Conservation (phyloP, 352 stramenopile genomes). For the Thalassiosira sp. region DNA sequence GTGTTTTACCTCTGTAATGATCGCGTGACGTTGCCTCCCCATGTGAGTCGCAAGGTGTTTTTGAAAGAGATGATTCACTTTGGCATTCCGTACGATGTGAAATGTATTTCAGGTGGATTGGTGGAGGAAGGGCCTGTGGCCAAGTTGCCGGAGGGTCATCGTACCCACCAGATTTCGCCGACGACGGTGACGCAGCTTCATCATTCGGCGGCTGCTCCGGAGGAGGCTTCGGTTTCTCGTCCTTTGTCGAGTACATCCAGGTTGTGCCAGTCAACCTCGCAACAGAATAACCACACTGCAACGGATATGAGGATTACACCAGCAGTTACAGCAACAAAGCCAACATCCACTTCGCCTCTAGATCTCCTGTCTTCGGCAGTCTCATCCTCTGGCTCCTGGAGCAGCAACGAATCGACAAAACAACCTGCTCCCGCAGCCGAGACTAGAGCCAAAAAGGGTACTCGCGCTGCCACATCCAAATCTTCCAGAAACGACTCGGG, state of each 20-base stretch:
- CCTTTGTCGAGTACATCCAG: conserved; percentile 1
- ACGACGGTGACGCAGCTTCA: conserved; percentile 28
- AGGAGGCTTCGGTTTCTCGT: conserved; percentile 1
- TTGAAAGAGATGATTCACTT: conserved; percentile 28
- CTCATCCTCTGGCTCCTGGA: no score
- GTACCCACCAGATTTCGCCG: conserved; percentile 19
- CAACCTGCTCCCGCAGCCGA: no score
- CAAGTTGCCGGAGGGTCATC: no score
- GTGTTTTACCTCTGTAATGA: conserved; percentile 24
- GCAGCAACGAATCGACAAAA: no score
- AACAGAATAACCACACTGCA: background rate
- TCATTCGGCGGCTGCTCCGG: background rate
- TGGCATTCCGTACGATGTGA: conserved; percentile 26
- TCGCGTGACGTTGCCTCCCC: conserved; percentile 7
- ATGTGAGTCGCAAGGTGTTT: conserved; percentile 15
- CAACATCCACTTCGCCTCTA: conserved; percentile 9
- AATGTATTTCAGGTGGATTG: conserved; percentile 4
- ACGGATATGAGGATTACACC: background rate
- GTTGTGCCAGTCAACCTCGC: no score
- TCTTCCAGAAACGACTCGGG: no score
- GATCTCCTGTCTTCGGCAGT: conserved; percentile 23
- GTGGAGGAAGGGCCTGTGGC: no score
- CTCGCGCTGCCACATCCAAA: no score
- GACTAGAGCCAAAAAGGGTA: no score
- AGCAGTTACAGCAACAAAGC: background rate